Percentiles rank a stretch among this genome's conserved stretches.
phyloP scores from a whole-genome alignment of 2,329 filamentous ascomycete species.

The Byssoonygena ceratinophila region DNA sequence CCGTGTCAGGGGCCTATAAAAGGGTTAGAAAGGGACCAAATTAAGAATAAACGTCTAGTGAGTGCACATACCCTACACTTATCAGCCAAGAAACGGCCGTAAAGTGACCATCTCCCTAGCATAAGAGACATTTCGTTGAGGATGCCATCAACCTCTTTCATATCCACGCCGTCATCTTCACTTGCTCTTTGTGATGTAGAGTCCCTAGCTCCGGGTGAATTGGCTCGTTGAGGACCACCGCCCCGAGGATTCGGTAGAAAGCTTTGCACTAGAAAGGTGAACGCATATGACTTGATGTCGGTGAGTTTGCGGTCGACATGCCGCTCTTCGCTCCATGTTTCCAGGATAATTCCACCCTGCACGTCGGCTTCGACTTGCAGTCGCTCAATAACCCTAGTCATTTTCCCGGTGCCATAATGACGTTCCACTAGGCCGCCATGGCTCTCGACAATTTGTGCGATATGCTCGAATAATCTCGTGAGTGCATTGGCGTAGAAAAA shows the following conservation, averaged over 20 bases:
- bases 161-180: constrained; percentile 88
- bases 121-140: constrained; percentile 83
- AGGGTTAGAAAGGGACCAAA: neutral
- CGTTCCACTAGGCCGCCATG: constrained; percentile 85
- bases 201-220: constrained; percentile 60
- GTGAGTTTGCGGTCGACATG: constrained; percentile 75
- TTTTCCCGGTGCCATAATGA: constrained; percentile 85
- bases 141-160: constrained; percentile 87
- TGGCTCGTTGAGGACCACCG: constrained; percentile 56
- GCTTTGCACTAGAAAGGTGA: constrained; percentile 92
- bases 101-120: constrained; percentile 86
- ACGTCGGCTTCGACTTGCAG: constrained; percentile 91
- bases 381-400: constrained; percentile 86
- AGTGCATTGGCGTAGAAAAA: constrained; percentile 88
- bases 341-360: constrained; percentile 88
- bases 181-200: constrained; percentile 46
- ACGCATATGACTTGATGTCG: constrained; percentile 95
- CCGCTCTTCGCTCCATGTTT: constrained; percentile 89
- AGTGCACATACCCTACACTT: constrained; percentile 74
- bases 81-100: constrained; percentile 74
- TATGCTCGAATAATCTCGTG: constrained; percentile 91
- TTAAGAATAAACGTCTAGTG: no score
- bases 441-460: constrained; percentile 88
- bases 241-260: constrained; percentile 65
- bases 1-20: constrained; percentile 8